A percentile compares a stretch with the other conserved stretches of the same genome.
phyloP scores from a whole-genome alignment of 257 asterid species.

The Jacaranda mimosifolia region DNA sequence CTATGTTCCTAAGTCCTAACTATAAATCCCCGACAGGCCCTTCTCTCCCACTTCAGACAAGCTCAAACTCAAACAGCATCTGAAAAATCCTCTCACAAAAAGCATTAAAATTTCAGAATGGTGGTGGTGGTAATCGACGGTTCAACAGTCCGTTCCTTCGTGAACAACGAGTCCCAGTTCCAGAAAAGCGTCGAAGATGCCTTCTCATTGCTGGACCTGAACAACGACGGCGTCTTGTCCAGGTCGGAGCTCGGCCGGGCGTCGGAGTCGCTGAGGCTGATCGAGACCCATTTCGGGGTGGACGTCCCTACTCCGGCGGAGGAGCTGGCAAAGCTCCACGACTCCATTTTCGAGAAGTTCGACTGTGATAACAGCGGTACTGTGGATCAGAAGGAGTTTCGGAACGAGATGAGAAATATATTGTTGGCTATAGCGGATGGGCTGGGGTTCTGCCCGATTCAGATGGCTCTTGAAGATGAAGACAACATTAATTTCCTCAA shows the following conservation, averaged over 20 bases:
- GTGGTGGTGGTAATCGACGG: slow-evolving; percentile 71
- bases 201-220: slow-evolving; percentile 54
- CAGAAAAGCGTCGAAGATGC: slow-evolving; percentile 51
- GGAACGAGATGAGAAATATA: slow-evolving; percentile 59
- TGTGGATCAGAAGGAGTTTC: slow-evolving; percentile 60
- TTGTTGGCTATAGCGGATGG: slow-evolving; percentile 77
- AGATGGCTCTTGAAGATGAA: slow-evolving; percentile 74
- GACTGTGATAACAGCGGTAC: slow-evolving; percentile 60
- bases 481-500: slow-evolving; percentile 53
- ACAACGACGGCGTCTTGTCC: slow-evolving; percentile 73
- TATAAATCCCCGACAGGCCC: not conserved
- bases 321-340: slow-evolving; percentile 62
- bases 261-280: slow-evolving; percentile 61
- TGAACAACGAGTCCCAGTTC: slow-evolving; percentile 56
- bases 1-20: not conserved
- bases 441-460: slow-evolving; percentile 64
- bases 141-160: slow-evolving; percentile 58
- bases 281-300: slow-evolving; percentile 68
- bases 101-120: slow-evolving; percentile 38
- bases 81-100: not conserved
- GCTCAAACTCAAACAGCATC: not conserved
- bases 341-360: slow-evolving; percentile 64
- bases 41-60: not conserved
- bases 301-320: slow-evolving; percentile 66
- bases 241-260: slow-evolving; percentile 66